Conservation (phyloP, 2,329 filamentous ascomycete genomes). For the Fusarium tupiense region DNA sequence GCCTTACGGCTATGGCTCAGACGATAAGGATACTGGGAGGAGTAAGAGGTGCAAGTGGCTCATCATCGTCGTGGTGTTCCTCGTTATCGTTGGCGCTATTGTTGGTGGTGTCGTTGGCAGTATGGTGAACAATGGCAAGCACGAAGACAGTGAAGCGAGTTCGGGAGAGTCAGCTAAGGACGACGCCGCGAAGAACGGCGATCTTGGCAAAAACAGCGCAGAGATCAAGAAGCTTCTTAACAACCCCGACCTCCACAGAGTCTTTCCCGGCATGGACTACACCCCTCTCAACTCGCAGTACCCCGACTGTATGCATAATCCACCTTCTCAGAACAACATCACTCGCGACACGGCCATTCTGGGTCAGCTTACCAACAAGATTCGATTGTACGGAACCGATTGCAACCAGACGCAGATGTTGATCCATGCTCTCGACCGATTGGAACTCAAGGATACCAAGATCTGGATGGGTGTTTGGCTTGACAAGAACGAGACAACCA, state of each 20-base stretch:
- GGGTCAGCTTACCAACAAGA: conserved; percentile 86
- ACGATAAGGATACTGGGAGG: conserved; percentile 65
- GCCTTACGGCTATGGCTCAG: conserved; percentile 68
- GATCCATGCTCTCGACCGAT: conserved; percentile 78
- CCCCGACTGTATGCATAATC: conserved; percentile 79
- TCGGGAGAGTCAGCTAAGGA: conserved; percentile 62
- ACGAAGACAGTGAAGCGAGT: conserved; percentile 14
- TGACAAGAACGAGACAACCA: conserved; percentile 84
- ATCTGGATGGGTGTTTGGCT: conserved; percentile 97
- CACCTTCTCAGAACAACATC: conserved; percentile 92
- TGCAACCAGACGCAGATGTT: conserved; percentile 98
- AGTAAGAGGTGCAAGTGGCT: conserved; percentile 76
- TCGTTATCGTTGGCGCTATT: conserved; percentile 76
- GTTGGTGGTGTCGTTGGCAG: conserved; percentile 80
- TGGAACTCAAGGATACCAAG: conserved; percentile 80
- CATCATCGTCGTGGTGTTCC: conserved; percentile 69
- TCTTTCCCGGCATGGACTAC: conserved; percentile 96
- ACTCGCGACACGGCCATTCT: conserved; percentile 91
- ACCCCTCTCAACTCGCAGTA: conserved; percentile 93
- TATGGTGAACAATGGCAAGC: conserved; percentile 61
- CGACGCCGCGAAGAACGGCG: conserved; percentile 72
- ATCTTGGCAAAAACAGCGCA: conserved; percentile 76
- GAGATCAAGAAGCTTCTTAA: conserved; percentile 86
- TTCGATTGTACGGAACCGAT: conserved; percentile 93
- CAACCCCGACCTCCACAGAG: conserved; percentile 85